Evolutionary conservation across 345 rosid genomes (phyloP).

Genomic region (Sisymbrium irio): DNA sequence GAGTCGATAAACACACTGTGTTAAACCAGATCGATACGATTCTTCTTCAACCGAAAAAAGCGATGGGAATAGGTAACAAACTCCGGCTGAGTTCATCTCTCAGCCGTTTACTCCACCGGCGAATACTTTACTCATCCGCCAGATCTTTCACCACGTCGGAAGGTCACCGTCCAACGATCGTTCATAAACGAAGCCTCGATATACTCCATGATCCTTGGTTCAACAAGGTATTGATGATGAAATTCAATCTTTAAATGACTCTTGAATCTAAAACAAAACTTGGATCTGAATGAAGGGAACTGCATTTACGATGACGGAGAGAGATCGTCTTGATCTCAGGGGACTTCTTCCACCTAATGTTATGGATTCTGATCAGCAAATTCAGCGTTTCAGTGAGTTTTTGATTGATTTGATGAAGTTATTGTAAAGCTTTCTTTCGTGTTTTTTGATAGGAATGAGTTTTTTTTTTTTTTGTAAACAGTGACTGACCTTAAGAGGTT

Average conservation of each 20-base stretch:
- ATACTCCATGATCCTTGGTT: conserved; percentile 99
- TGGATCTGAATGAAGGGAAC: conserved; percentile 56
- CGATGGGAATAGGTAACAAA: conserved; percentile 24
- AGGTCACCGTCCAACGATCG: conserved; percentile 86
- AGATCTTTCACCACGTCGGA: conserved; percentile 81
- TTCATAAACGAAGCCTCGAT: conserved; percentile 94
- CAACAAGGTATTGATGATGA: conserved; percentile 68
- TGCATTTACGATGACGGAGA: conserved; percentile 90
- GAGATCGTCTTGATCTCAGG: conserved; percentile 93
- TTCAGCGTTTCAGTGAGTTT: conserved; percentile 80
- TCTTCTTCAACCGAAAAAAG: background rate
- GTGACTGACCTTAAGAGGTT: conserved; percentile 94
- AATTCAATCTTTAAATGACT: too few species aligned
- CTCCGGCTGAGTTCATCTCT: conserved; percentile 38
- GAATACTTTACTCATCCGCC: conserved; percentile 24
- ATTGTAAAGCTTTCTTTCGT: background rate
- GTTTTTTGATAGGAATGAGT: too few species aligned
- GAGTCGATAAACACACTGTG: background rate
- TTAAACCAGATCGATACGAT: conserved; percentile 12
- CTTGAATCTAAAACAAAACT: background rate
- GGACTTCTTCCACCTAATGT: conserved; percentile 94
- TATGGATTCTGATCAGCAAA: conserved; percentile 85
- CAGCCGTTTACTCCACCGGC: conserved; percentile 44
- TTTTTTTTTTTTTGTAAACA: conserved; percentile 21
- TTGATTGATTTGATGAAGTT: background rate